These are phyloP conservation scores for Chenopodium suecicum DNA, from an alignment of 148 eudicot genomes.

Conservation along the genomic window DNA sequence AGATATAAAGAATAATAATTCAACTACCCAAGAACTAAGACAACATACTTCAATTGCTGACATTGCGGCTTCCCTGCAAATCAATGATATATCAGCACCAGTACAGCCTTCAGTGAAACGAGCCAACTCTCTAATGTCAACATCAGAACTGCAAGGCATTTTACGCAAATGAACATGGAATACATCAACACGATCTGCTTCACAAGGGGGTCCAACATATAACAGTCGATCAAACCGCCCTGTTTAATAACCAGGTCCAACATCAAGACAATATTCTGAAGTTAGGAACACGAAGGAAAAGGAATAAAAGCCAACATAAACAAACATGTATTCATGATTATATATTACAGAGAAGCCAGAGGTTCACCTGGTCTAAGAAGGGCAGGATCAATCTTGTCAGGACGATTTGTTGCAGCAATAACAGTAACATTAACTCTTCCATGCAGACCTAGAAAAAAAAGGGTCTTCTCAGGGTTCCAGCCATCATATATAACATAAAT, in stretches of 20 bases:
- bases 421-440: conserved; percentile 85
- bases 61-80: conserved; percentile 81
- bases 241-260: conserved; percentile 29
- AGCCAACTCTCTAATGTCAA: conserved; percentile 58
- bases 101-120: conserved; percentile 73
- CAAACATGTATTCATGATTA: background rate
- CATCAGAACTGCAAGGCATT: conserved; percentile 67
- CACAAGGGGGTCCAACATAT: conserved; percentile 83
- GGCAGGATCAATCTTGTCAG: conserved; percentile 95
- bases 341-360: background rate
- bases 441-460: conserved; percentile 60
- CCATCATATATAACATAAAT: background rate
- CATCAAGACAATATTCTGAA: conserved; percentile 2
- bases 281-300: conserved; percentile 2
- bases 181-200: conserved; percentile 68
- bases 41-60: conserved; percentile 70
- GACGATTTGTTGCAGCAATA: conserved; percentile 96
- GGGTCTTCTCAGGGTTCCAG: background rate
- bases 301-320: background rate
- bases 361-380: conserved; percentile 89
- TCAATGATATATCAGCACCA: conserved; percentile 85
- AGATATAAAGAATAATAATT: background rate
- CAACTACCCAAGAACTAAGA: background rate
- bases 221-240: conserved; percentile 90
- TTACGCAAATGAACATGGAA: conserved; percentile 68